Conservation (phyloP, 2,329 filamentous ascomycete genomes). For the Sporothrix dimorphospora region DNA sequence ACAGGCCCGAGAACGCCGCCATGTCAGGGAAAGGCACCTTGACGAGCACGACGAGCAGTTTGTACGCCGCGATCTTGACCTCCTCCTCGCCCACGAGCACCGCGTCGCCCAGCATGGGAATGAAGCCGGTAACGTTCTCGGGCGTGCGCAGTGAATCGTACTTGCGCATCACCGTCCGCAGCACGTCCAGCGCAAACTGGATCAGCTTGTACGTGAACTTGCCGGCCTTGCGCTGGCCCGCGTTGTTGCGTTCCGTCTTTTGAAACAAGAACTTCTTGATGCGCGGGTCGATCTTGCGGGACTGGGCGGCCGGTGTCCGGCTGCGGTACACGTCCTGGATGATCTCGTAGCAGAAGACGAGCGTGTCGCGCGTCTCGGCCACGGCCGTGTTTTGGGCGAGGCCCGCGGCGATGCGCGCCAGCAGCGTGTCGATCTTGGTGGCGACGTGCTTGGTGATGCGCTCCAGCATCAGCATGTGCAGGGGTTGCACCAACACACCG, state of each 20-base stretch:
- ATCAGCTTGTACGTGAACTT: constrained; percentile 86
- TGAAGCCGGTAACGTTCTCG: constrained; percentile 78
- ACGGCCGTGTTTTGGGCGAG: constrained; percentile 75
- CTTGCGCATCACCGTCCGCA: constrained; percentile 84
- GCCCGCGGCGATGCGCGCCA: constrained; percentile 81
- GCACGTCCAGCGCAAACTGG: constrained; percentile 83
- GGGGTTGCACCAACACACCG: constrained; percentile 73
- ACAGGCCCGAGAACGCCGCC: constrained; percentile 59
- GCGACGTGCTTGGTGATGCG: constrained; percentile 82
- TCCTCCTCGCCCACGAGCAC: constrained; percentile 86
- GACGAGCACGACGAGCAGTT: constrained; percentile 81
- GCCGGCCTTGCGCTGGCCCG: constrained; percentile 67
- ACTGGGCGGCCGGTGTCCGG: constrained; percentile 43
- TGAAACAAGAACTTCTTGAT: constrained; percentile 78
- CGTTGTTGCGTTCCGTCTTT: constrained; percentile 74
- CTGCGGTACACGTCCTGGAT: constrained; percentile 82
- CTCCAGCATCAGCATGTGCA: constrained; percentile 78
- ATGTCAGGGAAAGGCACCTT: constrained; percentile 75
- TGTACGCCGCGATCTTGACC: constrained; percentile 84
- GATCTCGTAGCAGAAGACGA: constrained; percentile 95
- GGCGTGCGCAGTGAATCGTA: constrained; percentile 79
- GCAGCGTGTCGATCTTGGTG: constrained; percentile 86
- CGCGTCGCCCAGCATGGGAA: constrained; percentile 87
- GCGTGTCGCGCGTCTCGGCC: constrained; percentile 75
- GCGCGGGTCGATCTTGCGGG: constrained; percentile 54